phyloP scores from a whole-genome alignment of 306 rosid species.

The Ceratonia siliqua region DNA sequence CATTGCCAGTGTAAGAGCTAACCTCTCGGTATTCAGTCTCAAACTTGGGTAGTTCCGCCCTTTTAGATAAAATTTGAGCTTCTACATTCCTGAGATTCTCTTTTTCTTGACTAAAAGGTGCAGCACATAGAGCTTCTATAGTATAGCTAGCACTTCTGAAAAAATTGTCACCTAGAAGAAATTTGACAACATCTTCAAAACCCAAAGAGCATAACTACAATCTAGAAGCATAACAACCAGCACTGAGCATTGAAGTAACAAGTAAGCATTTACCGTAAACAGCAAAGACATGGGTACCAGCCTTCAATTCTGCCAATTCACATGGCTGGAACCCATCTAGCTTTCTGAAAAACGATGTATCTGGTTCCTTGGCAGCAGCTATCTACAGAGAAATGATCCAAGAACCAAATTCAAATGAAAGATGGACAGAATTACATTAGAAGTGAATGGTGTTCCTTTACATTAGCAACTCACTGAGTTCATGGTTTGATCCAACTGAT shows the following conservation, averaged over 20 bases:
- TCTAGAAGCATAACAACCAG: conserved; percentile 33
- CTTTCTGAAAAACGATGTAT: conserved; percentile 83
- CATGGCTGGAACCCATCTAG: conserved; percentile 93
- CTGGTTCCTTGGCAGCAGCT: conserved; percentile 92
- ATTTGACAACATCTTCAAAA: conserved; percentile 19
- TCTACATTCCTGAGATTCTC: conserved; percentile 73
- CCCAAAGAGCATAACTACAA: background rate
- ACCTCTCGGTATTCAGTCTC: conserved; percentile 98
- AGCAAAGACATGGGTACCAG: conserved; percentile 92
- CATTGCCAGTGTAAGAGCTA: conserved; percentile 31
- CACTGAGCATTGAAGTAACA: conserved; percentile 5
- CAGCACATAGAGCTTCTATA: conserved; percentile 81
- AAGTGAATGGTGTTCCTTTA: background rate
- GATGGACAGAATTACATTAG: background rate
- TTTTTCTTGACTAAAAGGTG: conserved; percentile 72
- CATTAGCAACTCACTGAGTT: conserved; percentile 64
- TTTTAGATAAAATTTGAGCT: conserved; percentile 77
- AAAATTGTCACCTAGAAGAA: conserved; percentile 87
- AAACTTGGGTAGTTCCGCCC: conserved; percentile 86
- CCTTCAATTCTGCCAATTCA: conserved; percentile 86
- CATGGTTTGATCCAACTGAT: conserved; percentile 76
- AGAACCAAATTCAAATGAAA: conserved; percentile 28
- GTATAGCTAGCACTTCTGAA: conserved; percentile 94
- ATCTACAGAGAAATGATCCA: conserved; percentile 49
- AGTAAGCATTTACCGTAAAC: conserved; percentile 71